phyloP scores from a whole-genome alignment of 352 stramenopile genomes.

The Pythium plurisporium region DNA sequence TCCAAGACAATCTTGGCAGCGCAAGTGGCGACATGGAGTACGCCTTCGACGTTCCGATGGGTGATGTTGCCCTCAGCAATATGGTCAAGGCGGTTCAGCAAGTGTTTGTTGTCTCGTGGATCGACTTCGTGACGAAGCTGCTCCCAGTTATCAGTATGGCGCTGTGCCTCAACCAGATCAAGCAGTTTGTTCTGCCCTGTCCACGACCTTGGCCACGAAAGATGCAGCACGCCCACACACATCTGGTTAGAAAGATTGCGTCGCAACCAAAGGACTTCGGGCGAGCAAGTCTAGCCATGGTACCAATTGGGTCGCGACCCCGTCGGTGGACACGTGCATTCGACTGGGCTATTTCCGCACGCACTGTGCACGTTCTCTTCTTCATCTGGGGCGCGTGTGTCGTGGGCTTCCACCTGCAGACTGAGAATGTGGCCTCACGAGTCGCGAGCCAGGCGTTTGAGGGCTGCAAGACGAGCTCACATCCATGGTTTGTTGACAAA shows the following conservation, averaged over 20 bases:
- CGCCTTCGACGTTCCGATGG: slow-evolving; percentile 16
- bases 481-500: slow-evolving; percentile 20
- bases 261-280: too few species aligned
- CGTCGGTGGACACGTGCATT: too few species aligned
- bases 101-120: slow-evolving; percentile 14
- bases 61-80: slow-evolving; percentile 16
- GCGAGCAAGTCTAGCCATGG: too few species aligned
- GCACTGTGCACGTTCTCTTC: not conserved
- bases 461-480: slow-evolving; percentile 21
- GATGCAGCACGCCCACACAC: not conserved
- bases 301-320: not conserved
- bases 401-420: slow-evolving; percentile 6
- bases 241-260: too few species aligned
- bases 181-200: not conserved
- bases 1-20: not conserved
- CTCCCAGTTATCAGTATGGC: slow-evolving; percentile 21
- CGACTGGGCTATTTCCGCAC: not conserved
- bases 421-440: not conserved
- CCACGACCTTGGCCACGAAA: not conserved
- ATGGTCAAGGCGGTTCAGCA: slow-evolving; percentile 19
- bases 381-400: slow-evolving; percentile 6
- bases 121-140: slow-evolving; percentile 24
- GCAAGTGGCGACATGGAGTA: slow-evolving; percentile 10
- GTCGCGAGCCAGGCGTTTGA: not conserved
- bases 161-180: slow-evolving; percentile 10